Conservation (phyloP, 2,329 filamentous ascomycete genomes). For the Colletotrichum graminicola region DNA sequence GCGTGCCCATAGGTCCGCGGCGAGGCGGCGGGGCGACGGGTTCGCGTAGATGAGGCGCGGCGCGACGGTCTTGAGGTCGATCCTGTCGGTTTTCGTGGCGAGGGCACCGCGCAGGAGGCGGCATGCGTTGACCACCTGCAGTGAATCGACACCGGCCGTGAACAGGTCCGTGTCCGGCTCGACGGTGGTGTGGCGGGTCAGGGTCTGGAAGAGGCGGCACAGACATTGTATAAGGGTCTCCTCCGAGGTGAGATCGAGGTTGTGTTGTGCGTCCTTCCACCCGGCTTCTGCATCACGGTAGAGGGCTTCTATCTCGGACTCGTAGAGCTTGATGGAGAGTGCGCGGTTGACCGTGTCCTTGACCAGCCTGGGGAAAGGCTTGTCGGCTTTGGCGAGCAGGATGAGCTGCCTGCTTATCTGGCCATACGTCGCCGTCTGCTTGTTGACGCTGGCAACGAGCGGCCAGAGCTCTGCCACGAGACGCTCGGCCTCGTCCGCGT, state of each 20-base stretch:
- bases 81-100: background rate
- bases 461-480: constrained; percentile 60
- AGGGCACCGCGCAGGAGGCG: background rate
- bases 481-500: constrained; percentile 36
- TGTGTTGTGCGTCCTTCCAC: background rate
- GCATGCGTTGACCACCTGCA: constrained; percentile 50
- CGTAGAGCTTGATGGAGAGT: constrained; percentile 55
- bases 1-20: background rate
- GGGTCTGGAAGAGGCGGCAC: constrained; percentile 39
- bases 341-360: constrained; percentile 61
- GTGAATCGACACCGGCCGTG: constrained; percentile 53
- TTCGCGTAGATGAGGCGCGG: background rate
- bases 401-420: constrained; percentile 57
- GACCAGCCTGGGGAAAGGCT: constrained; percentile 57
- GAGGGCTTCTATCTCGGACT: constrained; percentile 56
- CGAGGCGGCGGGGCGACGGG: background rate
- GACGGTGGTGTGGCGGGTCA: constrained; percentile 39
- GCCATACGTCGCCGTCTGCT: constrained; percentile 54
- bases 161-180: constrained; percentile 52
- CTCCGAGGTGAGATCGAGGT: constrained; percentile 41
- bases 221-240: constrained; percentile 45
- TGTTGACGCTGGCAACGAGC: constrained; percentile 56
- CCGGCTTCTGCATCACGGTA: constrained; percentile 47
- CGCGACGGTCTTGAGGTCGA: background rate
- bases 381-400: constrained; percentile 52